Evolutionary conservation across 2,329 filamentous ascomycete species (phyloP), one percentile per base, ranked within the genome.

Genomic region (Venturia nashicola): DNA sequence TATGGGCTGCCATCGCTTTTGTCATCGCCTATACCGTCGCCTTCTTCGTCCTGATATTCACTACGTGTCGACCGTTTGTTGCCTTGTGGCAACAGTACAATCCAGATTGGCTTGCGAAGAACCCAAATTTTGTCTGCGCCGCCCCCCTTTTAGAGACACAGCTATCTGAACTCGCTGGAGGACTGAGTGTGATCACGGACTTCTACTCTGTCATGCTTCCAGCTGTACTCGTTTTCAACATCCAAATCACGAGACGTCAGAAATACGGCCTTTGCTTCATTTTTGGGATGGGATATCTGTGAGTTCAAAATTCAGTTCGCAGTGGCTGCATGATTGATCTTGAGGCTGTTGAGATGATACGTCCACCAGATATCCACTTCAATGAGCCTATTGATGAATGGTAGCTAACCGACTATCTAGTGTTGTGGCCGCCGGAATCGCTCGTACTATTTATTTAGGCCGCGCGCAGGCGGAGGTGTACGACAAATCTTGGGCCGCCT

Each of bases 41-140:
- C 2, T 74, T 72, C 67, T 67, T 73, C 59, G 34, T 72, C 68
- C 46, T 66, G 67, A 59, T 72, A 39, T 61, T 68, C 34, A 69
- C 70, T 67, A 69, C 66, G 11, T 76, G 74, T 66, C 68, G 64
- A 18, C 74, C 74, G 0, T 69, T 70, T 2, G 61, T 71, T 27
- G 71, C 71, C 11, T 73, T 74, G 62, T 76, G 74, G 74, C 70
- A 67, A 62, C 66, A 70, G 12, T 71, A 69, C 51, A 65, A 72
- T 64, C 62, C 67, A 18, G 65, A n/a, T 11, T 71, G 68, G 59
- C 66, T 62, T 8, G 62, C 63, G 39, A 68, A 67, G 1, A 51
- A 68, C 3, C 23, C 48, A 18, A 46, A 68, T 12, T 73, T 70
- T 54, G 62, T 59, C 9, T 73, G 71, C 66, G 67, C 27, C n/a